Percentiles rank a stretch among this genome's conserved stretches.
phyloP scores from a whole-genome alignment of 192 early-diverging fungal species.

The Thoreauomyces humboldtii region DNA sequence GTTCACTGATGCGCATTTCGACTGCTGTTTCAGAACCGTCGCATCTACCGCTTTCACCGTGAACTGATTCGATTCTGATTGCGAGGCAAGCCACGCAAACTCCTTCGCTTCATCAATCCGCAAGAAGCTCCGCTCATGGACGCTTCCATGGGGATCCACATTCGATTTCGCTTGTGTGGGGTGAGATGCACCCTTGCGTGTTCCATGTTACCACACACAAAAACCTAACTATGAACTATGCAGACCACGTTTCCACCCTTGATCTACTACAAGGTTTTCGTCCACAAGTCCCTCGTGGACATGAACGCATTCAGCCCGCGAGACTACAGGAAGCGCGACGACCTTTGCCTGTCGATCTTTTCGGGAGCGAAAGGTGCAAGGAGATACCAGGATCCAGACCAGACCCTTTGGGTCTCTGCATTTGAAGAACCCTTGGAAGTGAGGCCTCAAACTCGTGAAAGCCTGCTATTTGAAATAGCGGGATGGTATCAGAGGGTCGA shows the following conservation, averaged over 20 bases:
- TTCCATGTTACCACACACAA: too few relatives aligned
- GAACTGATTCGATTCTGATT: slow-evolving; percentile 55
- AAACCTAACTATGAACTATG: too few relatives aligned
- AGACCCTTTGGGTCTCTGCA: too few relatives aligned
- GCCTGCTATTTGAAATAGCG: too few relatives aligned
- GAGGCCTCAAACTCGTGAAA: too few relatives aligned
- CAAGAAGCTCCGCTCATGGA: slow-evolving; percentile 55
- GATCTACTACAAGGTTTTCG: slow-evolving; percentile 61
- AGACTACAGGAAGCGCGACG: slow-evolving; percentile 52
- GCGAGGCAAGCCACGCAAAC: slow-evolving; percentile 42
- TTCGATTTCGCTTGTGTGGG: slow-evolving; percentile 55
- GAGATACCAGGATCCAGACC: too few relatives aligned
- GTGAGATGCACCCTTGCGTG: too few relatives aligned
- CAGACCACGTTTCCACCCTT: slow-evolving; percentile 51
- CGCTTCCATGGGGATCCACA: slow-evolving; percentile 39
- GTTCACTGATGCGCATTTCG: too few relatives aligned
- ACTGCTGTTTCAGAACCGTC: slow-evolving; percentile 44
- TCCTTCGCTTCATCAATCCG: slow-evolving; percentile 60
- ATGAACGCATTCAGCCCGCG: slow-evolving; percentile 58
- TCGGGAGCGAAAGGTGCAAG: too few relatives aligned
- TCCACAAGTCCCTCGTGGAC: slow-evolving; percentile 50
- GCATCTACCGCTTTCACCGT: slow-evolving; percentile 50
- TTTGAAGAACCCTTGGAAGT: too few relatives aligned
- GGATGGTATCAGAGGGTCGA: slow-evolving; percentile 56
- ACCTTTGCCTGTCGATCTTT: slow-evolving; percentile 32